Percentiles rank a stretch among this genome's conserved stretches.
phyloP scores from a whole-genome alignment of 345 rosid species.

The Eucalyptus camaldulensis region DNA sequence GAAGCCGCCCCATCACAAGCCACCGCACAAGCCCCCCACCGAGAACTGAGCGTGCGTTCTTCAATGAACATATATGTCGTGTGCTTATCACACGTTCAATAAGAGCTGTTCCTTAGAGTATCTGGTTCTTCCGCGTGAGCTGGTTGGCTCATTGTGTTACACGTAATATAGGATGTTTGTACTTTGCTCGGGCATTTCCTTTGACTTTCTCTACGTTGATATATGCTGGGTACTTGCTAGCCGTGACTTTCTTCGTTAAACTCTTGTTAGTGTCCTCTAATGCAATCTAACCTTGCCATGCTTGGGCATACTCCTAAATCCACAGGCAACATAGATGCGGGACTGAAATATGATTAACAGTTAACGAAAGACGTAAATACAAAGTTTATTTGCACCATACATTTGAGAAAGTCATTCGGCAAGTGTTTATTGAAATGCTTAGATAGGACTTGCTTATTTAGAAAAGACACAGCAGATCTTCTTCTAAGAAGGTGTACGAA shows the following conservation, averaged over 20 bases:
- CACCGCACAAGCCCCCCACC: background rate
- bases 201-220: background rate
- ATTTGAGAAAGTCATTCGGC: background rate
- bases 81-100: background rate
- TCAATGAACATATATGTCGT: background rate
- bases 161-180: background rate
- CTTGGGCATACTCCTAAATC: background rate
- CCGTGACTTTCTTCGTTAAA: background rate
- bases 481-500: background rate
- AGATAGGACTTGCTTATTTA: background rate
- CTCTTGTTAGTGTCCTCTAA: background rate
- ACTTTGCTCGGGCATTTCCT: background rate
- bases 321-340: background rate
- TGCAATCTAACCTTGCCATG: background rate
- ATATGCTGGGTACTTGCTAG: background rate
- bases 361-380: background rate
- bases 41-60: background rate
- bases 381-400: background rate
- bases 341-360: background rate
- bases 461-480: background rate
- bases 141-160: background rate
- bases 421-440: background rate
- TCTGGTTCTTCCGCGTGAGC: background rate
- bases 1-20: background rate
- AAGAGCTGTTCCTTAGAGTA: background rate